phyloP scores from a whole-genome alignment of 164 flowering plant genomes.

The Pachysandra terminalis region DNA sequence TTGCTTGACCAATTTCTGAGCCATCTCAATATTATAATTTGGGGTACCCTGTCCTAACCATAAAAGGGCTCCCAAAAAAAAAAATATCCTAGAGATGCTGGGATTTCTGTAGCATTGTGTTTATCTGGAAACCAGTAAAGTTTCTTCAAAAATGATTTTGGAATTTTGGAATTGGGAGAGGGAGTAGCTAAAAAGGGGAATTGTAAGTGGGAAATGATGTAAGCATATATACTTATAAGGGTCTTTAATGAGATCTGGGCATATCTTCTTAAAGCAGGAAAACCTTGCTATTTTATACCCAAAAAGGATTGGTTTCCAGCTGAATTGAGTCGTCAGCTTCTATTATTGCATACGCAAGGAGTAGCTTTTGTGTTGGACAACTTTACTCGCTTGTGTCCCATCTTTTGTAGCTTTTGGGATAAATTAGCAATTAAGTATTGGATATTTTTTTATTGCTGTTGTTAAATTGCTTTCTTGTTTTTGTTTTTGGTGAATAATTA shows the following conservation, averaged over 20 bases:
- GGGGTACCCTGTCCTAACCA: too few relatives aligned
- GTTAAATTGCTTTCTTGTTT: constrained; percentile 45
- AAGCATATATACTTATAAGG: constrained; percentile 52
- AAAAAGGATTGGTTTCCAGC: constrained; percentile 47
- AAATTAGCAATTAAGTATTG: constrained; percentile 35
- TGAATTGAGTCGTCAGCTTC: constrained; percentile 49
- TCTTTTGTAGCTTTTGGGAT: constrained; percentile 27
- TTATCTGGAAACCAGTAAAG: constrained; percentile 33
- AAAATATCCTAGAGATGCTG: too few relatives aligned
- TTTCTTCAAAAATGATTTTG: constrained; percentile 39
- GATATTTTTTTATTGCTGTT: constrained; percentile 61
- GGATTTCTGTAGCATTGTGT: constrained; percentile 32
- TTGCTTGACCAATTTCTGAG: too few relatives aligned
- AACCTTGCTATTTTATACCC: constrained; percentile 50
- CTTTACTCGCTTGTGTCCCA: constrained; percentile 49
- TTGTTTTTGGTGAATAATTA: too few relatives aligned
- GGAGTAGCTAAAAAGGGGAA: too few relatives aligned
- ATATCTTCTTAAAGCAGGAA: constrained; percentile 71
- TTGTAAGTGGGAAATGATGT: constrained; percentile 73
- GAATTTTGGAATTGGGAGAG: constrained; percentile 24
- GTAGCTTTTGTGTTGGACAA: constrained; percentile 49
- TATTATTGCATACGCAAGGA: constrained; percentile 29
- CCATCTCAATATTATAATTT: too few relatives aligned
- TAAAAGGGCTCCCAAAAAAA: too few relatives aligned
- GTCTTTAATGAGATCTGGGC: constrained; percentile 62